Evolutionary conservation across 352 stramenopile genomes (phyloP), one percentile per base, ranked within the genome.

Genomic region (Globisporangium paddicum): DNA sequence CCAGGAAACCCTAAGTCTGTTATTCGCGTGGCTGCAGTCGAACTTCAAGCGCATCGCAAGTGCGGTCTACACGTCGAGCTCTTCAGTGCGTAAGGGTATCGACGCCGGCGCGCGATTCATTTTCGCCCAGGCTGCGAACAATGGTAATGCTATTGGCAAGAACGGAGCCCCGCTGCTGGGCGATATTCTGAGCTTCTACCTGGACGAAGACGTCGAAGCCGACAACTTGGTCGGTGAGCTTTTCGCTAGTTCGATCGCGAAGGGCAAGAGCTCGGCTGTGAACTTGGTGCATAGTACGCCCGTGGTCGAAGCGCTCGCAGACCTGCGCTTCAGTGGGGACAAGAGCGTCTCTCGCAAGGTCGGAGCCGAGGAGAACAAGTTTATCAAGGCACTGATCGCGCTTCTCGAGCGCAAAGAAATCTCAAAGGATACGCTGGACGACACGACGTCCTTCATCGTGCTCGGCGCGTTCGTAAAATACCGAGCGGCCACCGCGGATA

Each of bases 381-480:
- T 83, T 40, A 50, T 82, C 13, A 58, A 68, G 10, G 51, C 55
- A 16, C 57, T 79, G 18, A 56, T 75, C 7, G 45, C 68, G 5
- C 30, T 67, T 52, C 42, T 80, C 19, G 41, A 49, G 1, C 54
- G 45, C 11, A 49, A 63, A 13, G 64, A 66, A 14, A 32, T 75
- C 16, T 73, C 58, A 14, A 32, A 32, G 6, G 40, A 69, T 23
- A 35, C 18, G 7, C 41, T 45, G 18, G 50, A 68, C 23, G 40
- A 52, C 6, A 19, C 68, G 18, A 48, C 69, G n/a, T 72, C 73
- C 23, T 86, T 87, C 44, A 46, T 70, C 13, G 34, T 83, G 28
- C 64, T 89, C 18, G 74, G 67, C 46, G 67, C 77, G 14, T 63
- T 89, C 23, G 63, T 89, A 10, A 75, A 82, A 26, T 89, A 87